These are phyloP conservation scores for Sordariomycetes sp. DNA, from an alignment of 2,329 filamentous ascomycete species.

Conservation along the genomic window DNA sequence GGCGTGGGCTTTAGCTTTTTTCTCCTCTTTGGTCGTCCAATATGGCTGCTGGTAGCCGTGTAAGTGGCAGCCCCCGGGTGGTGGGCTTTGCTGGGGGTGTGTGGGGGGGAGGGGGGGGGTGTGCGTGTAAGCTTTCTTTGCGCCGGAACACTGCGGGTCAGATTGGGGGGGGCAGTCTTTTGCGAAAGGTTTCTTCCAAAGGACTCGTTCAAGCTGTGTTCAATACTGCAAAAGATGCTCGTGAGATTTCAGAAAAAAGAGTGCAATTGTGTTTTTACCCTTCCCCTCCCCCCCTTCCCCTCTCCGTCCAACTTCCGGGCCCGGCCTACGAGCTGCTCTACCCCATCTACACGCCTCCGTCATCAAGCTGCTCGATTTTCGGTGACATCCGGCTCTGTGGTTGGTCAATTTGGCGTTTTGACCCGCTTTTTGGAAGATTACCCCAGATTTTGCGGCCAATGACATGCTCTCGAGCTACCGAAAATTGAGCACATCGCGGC, in stretches of 20 bases:
- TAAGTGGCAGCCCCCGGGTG: neutral
- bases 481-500: constrained; percentile 3
- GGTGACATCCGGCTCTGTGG: neutral
- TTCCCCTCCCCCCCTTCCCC: constrained; percentile 1
- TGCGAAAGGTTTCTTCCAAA: neutral
- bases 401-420: neutral
- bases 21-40: neutral
- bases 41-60: constrained; percentile 4
- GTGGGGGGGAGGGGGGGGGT: neutral
- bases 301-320: neutral
- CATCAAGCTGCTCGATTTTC: neutral
- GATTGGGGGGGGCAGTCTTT: neutral
- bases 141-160: constrained; percentile 1
- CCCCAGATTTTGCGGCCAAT: constrained; percentile 1
- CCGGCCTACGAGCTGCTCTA: neutral
- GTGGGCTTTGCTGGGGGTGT: no score
- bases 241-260: neutral
- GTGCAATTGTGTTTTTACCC: constrained; percentile 2
- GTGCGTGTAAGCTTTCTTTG: neutral
- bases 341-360: neutral
- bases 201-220: neutral
- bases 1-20: neutral
- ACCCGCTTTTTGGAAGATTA: neutral
- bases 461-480: neutral
- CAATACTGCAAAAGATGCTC: constrained; percentile 2